A percentile compares a stretch with the other conserved stretches of the same genome.
Conservation (phyloP, 2,329 filamentous ascomycete species). For the Scleromitrula shiraiana region DNA sequence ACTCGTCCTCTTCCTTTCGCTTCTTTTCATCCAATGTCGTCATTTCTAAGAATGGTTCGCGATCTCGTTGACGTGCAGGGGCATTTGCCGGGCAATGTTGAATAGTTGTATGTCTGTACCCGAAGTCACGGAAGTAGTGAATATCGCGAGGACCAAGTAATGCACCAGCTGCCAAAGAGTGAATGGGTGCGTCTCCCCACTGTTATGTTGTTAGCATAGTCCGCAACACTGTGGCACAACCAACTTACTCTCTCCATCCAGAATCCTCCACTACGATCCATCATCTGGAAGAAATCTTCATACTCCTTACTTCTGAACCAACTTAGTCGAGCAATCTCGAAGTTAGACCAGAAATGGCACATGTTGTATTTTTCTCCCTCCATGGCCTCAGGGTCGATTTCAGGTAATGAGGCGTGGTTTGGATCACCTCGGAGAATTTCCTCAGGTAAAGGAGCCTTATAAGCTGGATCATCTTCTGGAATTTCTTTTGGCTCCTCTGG, state of each 20-base stretch:
- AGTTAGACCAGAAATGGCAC: slow-evolving; percentile 99
- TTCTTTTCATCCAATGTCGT: slow-evolving; percentile 76
- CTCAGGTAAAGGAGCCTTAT: slow-evolving; percentile 63
- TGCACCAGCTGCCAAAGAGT: slow-evolving; percentile 89
- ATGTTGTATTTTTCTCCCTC: slow-evolving; percentile 98
- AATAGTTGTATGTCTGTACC: slow-evolving; percentile 96
- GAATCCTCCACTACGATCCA: slow-evolving; percentile 96
- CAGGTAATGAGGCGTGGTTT: slow-evolving; percentile 59
- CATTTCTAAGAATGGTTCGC: slow-evolving; percentile 72
- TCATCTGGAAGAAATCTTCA: slow-evolving; percentile 97
- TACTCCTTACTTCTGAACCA: slow-evolving; percentile 98
- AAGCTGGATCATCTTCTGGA: slow-evolving; percentile 45
- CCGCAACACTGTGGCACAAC: slow-evolving; percentile 1
- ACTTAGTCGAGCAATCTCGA: slow-evolving; percentile 89
- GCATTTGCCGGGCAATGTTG: slow-evolving; percentile 97
- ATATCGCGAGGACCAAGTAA: slow-evolving; percentile 76
- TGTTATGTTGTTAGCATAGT: slow-evolving; percentile 33
- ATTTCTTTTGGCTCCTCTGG: slow-evolving; percentile 48
- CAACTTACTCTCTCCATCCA: slow-evolving; percentile 90
- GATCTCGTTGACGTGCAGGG: slow-evolving; percentile 74
- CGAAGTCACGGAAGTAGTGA: slow-evolving; percentile 98
- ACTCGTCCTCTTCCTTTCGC: slow-evolving; percentile 85
- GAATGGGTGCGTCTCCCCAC: slow-evolving; percentile 98
- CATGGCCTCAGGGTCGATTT: slow-evolving; percentile 89
- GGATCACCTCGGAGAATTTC: slow-evolving; percentile 74